Evolutionary conservation across 257 asterid genomes (phyloP), one percentile per base, ranked within the genome.

Genomic region (Phtheirospermum japonicum): DNA sequence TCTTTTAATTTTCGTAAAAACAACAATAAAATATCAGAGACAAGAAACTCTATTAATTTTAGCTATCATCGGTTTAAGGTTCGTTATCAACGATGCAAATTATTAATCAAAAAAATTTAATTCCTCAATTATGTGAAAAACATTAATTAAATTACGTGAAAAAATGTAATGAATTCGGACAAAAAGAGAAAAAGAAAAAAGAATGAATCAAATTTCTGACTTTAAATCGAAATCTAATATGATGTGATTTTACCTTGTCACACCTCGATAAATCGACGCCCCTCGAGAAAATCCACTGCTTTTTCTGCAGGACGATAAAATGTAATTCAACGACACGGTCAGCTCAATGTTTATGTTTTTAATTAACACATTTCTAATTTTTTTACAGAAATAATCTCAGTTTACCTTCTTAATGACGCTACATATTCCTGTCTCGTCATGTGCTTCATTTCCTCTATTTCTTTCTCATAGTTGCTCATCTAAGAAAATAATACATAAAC

Each of bases 251-350:
- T 82, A 90, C 97, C 97, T 88, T 6, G 97, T 90, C 31, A 90
- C 97, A 8, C 97, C 97, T 56, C 96, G 84, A 64, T 90, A 90
- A 54, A 87, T 85, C 11, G 96, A 90, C 4, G 95, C 95, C 17
- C 97, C 97, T 4, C 96, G 87, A 43, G 97, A 90, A 71, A 90
- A 90, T 30, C 97, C 97, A 34, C 97, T 90, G 64, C 97, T 88
- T 69, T 90, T 90, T 73, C 97, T 89, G 79, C 17, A 9, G 13
- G 45, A 69, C 49, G 13, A 18, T 26, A 18, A 13, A n/a, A 26
- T 46, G 9, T 59, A 28, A 9, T 23, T 23, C n/a, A n/a, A n/a
- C n/a, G n/a, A n/a, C 5, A 39, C 10, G 5, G 40, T 57, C 16
- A 63, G 48, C 48, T 67, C 54, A 60, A 13, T 20, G 12, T 9